Evolutionary conservation across 1,284 basidiomycete genomes (phyloP).

Genomic region (Cerrena zonata): DNA sequence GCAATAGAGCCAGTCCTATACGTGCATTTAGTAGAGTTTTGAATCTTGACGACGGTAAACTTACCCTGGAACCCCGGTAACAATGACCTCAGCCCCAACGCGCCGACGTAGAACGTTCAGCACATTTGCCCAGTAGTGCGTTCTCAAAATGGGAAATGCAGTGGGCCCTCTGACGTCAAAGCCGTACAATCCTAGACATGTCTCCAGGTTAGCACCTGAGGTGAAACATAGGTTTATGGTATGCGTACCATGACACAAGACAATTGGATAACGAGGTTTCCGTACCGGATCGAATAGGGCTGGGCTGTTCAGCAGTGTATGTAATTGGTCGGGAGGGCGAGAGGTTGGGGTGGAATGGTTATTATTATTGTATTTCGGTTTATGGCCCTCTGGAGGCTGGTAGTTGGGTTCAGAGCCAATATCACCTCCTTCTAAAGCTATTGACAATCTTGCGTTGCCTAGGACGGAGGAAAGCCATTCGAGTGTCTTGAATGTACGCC

Average conservation of each 20-base stretch:
- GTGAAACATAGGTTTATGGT: neutral
- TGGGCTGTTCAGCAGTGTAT: conserved; percentile 68
- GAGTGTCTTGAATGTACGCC: conserved; percentile 12
- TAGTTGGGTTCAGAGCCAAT: neutral
- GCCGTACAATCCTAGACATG: conserved; percentile 77
- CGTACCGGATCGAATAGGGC: conserved; percentile 70
- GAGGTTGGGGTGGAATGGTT: conserved; percentile 4
- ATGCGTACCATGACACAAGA: conserved; percentile 86
- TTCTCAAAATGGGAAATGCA: conserved; percentile 71
- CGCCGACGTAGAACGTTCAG: conserved; percentile 77
- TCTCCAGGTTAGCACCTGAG: conserved; percentile 10
- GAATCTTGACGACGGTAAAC: neutral
- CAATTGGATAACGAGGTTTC: conserved; percentile 82
- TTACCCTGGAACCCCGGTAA: conserved; percentile 90
- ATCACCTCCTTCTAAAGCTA: conserved; percentile 6
- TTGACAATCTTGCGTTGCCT: conserved; percentile 6
- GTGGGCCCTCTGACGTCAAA: conserved; percentile 83
- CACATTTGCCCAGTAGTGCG: conserved; percentile 95
- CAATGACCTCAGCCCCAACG: conserved; percentile 87
- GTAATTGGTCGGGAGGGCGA: conserved; percentile 48
- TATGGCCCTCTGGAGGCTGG: neutral
- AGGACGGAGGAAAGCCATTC: conserved; percentile 9
- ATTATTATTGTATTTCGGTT: neutral
- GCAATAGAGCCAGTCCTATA: conserved; percentile 85
- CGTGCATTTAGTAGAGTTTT: neutral